These are phyloP conservation scores for Calocera viscosa DNA, from an alignment of 768 basidiomycete genomes.

Conservation along the genomic window DNA sequence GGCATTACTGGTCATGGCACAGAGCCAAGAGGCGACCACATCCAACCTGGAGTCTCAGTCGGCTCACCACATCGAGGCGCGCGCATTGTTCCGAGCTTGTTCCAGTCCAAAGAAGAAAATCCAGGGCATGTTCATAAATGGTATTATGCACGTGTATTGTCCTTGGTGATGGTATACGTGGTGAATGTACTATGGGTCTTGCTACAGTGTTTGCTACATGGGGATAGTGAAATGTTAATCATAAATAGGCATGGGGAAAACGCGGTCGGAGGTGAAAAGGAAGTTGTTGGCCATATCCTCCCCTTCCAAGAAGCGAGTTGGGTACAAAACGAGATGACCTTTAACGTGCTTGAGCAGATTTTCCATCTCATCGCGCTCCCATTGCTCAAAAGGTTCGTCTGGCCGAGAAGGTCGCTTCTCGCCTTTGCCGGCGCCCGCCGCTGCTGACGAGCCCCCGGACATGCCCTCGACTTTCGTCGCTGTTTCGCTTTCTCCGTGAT, in stretches of 20 bases:
- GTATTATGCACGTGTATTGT: not conserved
- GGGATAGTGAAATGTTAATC: slow-evolving; percentile 15
- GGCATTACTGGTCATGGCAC: not conserved
- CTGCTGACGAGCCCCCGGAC: not conserved
- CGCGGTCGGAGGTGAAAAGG: slow-evolving; percentile 70
- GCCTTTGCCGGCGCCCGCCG: not conserved
- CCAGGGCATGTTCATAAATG: no score
- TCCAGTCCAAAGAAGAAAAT: not conserved
- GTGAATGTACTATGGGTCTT: not conserved
- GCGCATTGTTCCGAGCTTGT: not conserved
- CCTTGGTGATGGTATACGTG: not conserved
- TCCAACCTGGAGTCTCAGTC: not conserved
- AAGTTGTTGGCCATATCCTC: slow-evolving; percentile 89
- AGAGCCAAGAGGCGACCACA: not conserved
- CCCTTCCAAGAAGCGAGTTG: slow-evolving; percentile 80
- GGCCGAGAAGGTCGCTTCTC: slow-evolving; percentile 30
- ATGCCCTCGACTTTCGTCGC: slow-evolving; percentile 10
- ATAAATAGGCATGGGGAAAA: slow-evolving; percentile 28
- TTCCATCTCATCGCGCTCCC: slow-evolving; percentile 87
- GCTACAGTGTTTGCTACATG: not conserved
- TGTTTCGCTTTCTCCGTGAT: slow-evolving; percentile 11
- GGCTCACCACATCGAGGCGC: not conserved
- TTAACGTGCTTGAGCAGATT: slow-evolving; percentile 56
- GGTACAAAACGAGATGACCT: slow-evolving; percentile 79
- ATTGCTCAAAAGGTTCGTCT: slow-evolving; percentile 62